These are phyloP conservation scores for Russula brevipes DNA, from an alignment of 768 basidiomycete genomes.

Conservation along the genomic window DNA sequence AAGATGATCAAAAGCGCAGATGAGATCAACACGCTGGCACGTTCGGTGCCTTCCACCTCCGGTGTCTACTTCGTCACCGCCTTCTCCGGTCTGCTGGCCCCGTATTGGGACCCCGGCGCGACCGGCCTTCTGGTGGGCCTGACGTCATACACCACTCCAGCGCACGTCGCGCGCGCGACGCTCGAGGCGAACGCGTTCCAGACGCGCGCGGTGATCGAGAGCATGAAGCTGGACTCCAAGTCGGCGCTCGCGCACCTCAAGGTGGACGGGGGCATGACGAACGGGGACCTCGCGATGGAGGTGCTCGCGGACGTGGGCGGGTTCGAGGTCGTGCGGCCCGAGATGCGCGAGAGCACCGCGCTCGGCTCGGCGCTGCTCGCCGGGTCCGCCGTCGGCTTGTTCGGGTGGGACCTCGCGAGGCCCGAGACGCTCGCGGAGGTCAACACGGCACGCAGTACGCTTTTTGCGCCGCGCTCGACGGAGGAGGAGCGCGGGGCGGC, in stretches of 20 bases:
- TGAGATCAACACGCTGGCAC: constrained; percentile 84
- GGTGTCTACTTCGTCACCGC: constrained; percentile 97
- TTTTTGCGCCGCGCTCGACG: constrained; percentile 56
- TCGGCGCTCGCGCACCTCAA: constrained; percentile 77
- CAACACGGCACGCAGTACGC: constrained; percentile 74
- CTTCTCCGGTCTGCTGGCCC: constrained; percentile 92
- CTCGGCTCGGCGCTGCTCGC: constrained; percentile 93
- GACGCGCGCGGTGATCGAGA: constrained; percentile 90
- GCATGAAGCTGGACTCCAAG: constrained; percentile 89
- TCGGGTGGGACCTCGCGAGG: constrained; percentile 84
- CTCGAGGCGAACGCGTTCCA: constrained; percentile 96
- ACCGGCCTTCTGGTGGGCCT: constrained; percentile 82
- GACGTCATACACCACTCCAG: constrained; percentile 83
- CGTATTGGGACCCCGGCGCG: constrained; percentile 95
- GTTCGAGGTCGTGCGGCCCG: constrained; percentile 85
- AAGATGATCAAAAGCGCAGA: constrained; percentile 68
- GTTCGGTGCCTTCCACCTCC: constrained; percentile 68
- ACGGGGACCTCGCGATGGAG: constrained; percentile 84
- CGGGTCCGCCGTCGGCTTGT: constrained; percentile 78
- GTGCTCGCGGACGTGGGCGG: constrained; percentile 87
- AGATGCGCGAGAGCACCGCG: constrained; percentile 97
- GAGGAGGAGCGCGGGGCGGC: constrained; percentile 54
- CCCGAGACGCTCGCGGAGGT: constrained; percentile 82
- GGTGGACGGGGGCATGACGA: constrained; percentile 99
- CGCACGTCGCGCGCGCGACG: constrained; percentile 91